These are phyloP conservation scores for Solanum chacoense DNA, from an alignment of 305 asterid species.

Conservation along the genomic window DNA sequence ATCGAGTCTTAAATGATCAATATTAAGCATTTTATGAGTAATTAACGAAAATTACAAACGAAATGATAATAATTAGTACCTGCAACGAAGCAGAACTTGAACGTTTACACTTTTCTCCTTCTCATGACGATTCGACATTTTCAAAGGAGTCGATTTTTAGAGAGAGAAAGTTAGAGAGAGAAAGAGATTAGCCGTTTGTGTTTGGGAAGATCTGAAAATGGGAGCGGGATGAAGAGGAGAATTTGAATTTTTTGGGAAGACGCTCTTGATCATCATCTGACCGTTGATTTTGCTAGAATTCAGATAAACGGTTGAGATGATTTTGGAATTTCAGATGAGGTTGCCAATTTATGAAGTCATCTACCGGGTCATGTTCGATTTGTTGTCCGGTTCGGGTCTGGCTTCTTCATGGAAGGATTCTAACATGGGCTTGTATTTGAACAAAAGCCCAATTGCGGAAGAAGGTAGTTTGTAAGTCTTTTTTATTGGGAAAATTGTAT, in stretches of 20 bases:
- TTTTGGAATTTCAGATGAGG: not conserved
- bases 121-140: conserved; percentile 62
- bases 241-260: not conserved
- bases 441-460: not conserved
- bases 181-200: not conserved
- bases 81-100: conserved; percentile 91
- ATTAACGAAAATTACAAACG: not conserved
- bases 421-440: not conserved
- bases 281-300: not conserved
- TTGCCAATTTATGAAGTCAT: not conserved
- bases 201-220: conserved; percentile 2
- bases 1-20: not conserved
- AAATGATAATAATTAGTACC: conserved; percentile 26
- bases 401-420: not conserved
- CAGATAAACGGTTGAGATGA: not conserved
- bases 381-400: not conserved
- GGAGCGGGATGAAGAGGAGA: conserved; percentile 7
- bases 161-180: not conserved
- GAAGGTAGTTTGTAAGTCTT: not conserved
- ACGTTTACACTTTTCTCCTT: conserved; percentile 77
- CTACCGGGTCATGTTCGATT: not conserved
- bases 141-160: not conserved
- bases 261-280: not conserved
- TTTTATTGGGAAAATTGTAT: no score
- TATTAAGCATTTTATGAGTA: not conserved